These are phyloP conservation scores for Perkinsus marinus DNA, from an alignment of 169 alveolate genomes.

Conservation along the genomic window DNA sequence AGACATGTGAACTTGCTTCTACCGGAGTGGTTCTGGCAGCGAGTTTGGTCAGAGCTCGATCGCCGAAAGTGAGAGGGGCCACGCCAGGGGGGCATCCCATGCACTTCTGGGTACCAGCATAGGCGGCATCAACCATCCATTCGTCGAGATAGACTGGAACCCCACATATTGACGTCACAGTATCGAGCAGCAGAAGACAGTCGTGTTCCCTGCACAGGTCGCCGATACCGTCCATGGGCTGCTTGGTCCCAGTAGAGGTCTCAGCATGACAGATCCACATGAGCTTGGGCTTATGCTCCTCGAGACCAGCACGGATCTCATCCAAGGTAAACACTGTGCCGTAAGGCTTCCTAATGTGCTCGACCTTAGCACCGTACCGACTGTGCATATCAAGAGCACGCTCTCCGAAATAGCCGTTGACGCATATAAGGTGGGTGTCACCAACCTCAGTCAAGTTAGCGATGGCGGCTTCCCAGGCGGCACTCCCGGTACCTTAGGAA, in stretches of 20 bases:
- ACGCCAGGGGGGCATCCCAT: conserved; percentile 24
- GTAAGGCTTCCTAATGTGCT: conserved; percentile 9
- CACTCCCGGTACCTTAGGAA: conserved; percentile 22
- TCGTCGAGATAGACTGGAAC: conserved; percentile 17
- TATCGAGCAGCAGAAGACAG: conserved; percentile 18
- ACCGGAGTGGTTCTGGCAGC: background rate
- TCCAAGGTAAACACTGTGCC: conserved; percentile 14
- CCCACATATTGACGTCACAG: conserved; percentile 23
- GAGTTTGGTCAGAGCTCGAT: conserved; percentile 13
- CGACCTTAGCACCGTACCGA: conserved; percentile 20
- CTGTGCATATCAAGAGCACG: conserved; percentile 19
- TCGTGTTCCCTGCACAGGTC: conserved; percentile 5
- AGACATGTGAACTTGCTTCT: background rate
- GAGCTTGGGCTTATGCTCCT: background rate
- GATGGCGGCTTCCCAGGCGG: conserved; percentile 31
- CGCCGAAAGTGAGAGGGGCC: conserved; percentile 24
- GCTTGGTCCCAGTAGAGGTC: conserved; percentile 28
- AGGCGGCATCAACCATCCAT: conserved; percentile 14
- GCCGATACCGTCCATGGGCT: conserved; percentile 24
- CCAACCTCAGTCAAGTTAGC: conserved; percentile 12
- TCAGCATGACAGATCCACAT: conserved; percentile 26
- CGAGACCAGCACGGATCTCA: conserved; percentile 10
- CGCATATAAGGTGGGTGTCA: conserved; percentile 5
- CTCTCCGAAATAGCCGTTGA: conserved; percentile 22
- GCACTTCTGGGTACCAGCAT: conserved; percentile 18